Percentiles rank a stretch among this genome's conserved stretches.
These are phyloP conservation scores for Amanita pallidorosea DNA, from an alignment of 768 basidiomycete species.

Conservation along the genomic window DNA sequence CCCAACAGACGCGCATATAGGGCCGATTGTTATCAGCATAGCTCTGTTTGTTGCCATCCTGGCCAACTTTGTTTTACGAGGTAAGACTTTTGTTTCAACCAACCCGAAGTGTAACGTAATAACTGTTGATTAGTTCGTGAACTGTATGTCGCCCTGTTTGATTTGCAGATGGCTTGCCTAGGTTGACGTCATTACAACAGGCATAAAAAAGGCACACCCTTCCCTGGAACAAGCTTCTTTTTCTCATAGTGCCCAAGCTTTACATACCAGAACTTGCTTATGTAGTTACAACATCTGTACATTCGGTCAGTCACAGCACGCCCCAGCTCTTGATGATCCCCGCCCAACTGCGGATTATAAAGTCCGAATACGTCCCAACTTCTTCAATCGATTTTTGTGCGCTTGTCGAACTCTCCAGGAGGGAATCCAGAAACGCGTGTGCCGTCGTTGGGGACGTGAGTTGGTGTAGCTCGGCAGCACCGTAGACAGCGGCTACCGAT, in stretches of 20 bases:
- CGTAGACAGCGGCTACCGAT: constrained; percentile 56
- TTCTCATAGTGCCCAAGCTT: not conserved
- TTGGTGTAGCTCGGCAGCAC: constrained; percentile 80
- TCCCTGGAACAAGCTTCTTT: constrained; percentile 6
- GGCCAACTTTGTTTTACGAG: constrained; percentile 80
- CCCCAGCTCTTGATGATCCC: constrained; percentile 52
- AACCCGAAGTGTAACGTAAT: constrained; percentile 1
- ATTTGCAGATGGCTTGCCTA: too few species aligned
- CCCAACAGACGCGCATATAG: constrained; percentile 75
- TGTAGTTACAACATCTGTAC: too few species aligned
- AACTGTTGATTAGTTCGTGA: constrained; percentile 54
- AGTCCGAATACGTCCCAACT: constrained; percentile 42
- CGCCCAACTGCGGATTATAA: constrained; percentile 58
- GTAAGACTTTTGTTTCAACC: constrained; percentile 27
- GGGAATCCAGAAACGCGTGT: constrained; percentile 49
- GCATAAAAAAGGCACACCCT: constrained; percentile 2
- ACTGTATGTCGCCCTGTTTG: constrained; percentile 27
- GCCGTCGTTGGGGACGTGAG: constrained; percentile 67
- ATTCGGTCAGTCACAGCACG: too few species aligned
- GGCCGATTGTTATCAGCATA: constrained; percentile 75
- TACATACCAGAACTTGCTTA: too few species aligned
- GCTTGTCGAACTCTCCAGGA: constrained; percentile 39
- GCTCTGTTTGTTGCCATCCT: constrained; percentile 83
- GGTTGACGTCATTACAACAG: not conserved
- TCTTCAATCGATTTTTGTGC: constrained; percentile 42